Evolutionary conservation across 768 basidiomycete genomes (phyloP).

Genomic region (Tulasnella calospora): DNA sequence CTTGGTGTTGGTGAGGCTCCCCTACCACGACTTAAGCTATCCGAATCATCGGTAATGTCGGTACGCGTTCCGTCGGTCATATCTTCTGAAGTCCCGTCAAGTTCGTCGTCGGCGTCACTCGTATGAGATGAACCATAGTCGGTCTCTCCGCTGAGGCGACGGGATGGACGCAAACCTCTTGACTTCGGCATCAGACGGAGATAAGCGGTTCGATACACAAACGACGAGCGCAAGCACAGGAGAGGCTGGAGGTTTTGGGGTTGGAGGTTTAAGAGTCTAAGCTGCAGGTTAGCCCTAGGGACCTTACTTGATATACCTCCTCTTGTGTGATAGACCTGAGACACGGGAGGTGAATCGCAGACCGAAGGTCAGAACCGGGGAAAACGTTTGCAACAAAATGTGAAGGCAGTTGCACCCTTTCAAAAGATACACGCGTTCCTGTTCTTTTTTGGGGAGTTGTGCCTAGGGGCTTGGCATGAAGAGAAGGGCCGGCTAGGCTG

Average conservation of each 20-base stretch:
- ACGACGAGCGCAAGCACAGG: no score
- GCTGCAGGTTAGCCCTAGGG: not conserved
- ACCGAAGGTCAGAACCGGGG: not conserved
- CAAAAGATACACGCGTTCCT: not conserved
- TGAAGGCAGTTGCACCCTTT: not conserved
- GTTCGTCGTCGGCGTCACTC: not conserved
- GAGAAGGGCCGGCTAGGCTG: not conserved
- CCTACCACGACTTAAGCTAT: not conserved
- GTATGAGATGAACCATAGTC: not conserved
- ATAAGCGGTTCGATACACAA: no score
- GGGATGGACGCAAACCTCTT: not conserved
- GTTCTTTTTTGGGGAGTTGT: not conserved
- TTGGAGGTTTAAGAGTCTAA: not conserved
- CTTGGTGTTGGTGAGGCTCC: not conserved
- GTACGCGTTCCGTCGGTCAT: not conserved
- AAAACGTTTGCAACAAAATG: not conserved
- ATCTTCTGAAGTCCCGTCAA: not conserved
- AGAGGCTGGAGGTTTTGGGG: not conserved
- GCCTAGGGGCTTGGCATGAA: not conserved
- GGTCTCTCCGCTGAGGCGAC: constrained; percentile 27
- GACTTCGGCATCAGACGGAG: not conserved
- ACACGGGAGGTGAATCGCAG: not conserved
- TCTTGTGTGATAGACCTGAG: not conserved
- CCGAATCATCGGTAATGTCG: not conserved
- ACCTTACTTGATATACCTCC: not conserved